Evolutionary conservation across 139 green algal species (phyloP), one percentile per base, ranked within the genome.

Genomic region (Coelastrella sp.): DNA sequence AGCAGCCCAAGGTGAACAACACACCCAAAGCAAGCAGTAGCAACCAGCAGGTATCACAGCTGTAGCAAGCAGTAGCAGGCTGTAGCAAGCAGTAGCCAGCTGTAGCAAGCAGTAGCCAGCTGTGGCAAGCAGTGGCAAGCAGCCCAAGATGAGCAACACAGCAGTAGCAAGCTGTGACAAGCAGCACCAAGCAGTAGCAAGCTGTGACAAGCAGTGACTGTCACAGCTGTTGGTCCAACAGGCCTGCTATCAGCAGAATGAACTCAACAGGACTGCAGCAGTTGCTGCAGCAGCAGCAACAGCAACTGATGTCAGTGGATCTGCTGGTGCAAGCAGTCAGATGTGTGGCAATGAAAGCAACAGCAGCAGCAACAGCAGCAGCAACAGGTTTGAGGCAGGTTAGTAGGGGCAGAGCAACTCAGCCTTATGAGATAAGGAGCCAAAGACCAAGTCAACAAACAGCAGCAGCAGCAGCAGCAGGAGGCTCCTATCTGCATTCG

Each of bases 61-160:
- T n/a, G n/a, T n/a, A n/a, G n/a, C n/a, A n/a, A n/a, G n/a, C n/a
- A n/a, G n/a, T n/a, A n/a, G n/a, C n/a, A n/a, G n/a, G n/a, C n/a
- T n/a, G n/a, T n/a, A n/a, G n/a, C 78, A 96, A 96, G 87, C 72
- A 96, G 81, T 91, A 6, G 6, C 6, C 59, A n/a, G n/a, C 9
- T 6, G 22, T 17, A 9, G 0, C 68, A 75, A 8, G 0, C 68
- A 75, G 68, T 17, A 20, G 24, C 9, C 68, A 75, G 4, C 68
- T 25, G 14, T 14, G 17, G 68, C 68, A 25, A n/a, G n/a, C n/a
- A n/a, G n/a, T n/a, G n/a, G n/a, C n/a, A n/a, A 96, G 87, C 72
- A 96, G 81, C 92, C 95, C 25, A 94, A 97, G 92, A 95, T 91
- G 25, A 66, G 57, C 24, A 57, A 6, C 8, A 4, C 59, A n/a